Conservation (phyloP, 176 grass and related monocot species). For the sorghum (Sorghum bicolor) region DNA sequence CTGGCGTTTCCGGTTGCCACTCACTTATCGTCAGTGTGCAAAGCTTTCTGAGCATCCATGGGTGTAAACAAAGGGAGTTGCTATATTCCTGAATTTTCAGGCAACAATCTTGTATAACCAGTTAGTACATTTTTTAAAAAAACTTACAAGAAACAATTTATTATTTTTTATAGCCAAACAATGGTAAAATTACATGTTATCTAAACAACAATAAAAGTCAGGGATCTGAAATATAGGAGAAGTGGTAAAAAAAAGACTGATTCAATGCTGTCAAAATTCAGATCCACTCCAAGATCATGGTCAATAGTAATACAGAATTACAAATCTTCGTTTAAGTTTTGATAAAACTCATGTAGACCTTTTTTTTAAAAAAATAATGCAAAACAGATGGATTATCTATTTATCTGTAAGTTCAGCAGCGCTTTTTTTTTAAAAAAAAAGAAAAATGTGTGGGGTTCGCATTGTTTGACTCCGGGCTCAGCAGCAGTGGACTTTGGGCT, state of each 20-base stretch:
- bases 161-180: background rate
- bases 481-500: background rate
- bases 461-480: background rate
- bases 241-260: background rate
- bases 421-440: too few species aligned
- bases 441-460: too few species aligned
- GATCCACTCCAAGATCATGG: background rate
- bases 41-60: background rate
- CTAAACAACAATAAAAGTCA: background rate
- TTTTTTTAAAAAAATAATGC: background rate
- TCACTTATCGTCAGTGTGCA: background rate
- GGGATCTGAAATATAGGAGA: background rate
- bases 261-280: background rate
- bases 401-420: too few species aligned
- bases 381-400: background rate
- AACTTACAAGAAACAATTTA: too few species aligned
- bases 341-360: background rate
- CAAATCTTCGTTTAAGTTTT: background rate
- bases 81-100: background rate
- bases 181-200: background rate
- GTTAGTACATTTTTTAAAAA: background rate
- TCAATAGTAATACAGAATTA: background rate
- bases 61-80: background rate
- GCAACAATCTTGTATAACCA: background rate
- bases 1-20: background rate